A percentile compares a stretch with the other conserved stretches of the same genome.
These are phyloP conservation scores for Capillidium rhysosporum DNA, from an alignment of 371 early-diverging fungal species.

Conservation along the genomic window DNA sequence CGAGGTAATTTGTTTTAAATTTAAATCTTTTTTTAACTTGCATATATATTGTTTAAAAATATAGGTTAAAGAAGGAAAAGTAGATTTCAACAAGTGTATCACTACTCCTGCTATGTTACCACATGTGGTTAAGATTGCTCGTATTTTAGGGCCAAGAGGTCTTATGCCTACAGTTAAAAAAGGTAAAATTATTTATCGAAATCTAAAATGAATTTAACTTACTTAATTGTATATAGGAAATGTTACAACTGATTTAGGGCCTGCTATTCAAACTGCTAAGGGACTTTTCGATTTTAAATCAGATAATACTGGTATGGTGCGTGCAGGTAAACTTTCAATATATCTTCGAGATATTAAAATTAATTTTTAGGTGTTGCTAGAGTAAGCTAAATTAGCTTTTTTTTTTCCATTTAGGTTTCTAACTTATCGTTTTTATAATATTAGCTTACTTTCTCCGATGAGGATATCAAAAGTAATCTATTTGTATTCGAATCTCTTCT, in stretches of 20 bases:
- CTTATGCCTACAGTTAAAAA: conserved; percentile 89
- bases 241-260: conserved; percentile 47
- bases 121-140: conserved; percentile 73
- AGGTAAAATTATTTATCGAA: conserved; percentile 23
- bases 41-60: too few species aligned
- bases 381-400: too few species aligned
- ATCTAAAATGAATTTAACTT: not conserved
- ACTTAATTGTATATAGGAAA: conserved; percentile 24
- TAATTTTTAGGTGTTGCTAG: not conserved
- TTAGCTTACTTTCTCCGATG: conserved; percentile 21
- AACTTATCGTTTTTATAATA: too few species aligned
- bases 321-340: conserved; percentile 25
- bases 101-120: conserved; percentile 80
- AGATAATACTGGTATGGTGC: conserved; percentile 50
- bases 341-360: not conserved
- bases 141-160: conserved; percentile 79
- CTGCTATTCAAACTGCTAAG: conserved; percentile 32
- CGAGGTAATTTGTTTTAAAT: not conserved
- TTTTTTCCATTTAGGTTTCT: too few species aligned
- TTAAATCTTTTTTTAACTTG: not conserved
- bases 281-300: conserved; percentile 52
- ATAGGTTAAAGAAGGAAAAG: conserved; percentile 27
- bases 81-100: conserved; percentile 67
- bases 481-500: not conserved
- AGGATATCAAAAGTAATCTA: conserved; percentile 27